Conservation (phyloP, 441 rosid genomes). For the Syzygium malaccense region DNA sequence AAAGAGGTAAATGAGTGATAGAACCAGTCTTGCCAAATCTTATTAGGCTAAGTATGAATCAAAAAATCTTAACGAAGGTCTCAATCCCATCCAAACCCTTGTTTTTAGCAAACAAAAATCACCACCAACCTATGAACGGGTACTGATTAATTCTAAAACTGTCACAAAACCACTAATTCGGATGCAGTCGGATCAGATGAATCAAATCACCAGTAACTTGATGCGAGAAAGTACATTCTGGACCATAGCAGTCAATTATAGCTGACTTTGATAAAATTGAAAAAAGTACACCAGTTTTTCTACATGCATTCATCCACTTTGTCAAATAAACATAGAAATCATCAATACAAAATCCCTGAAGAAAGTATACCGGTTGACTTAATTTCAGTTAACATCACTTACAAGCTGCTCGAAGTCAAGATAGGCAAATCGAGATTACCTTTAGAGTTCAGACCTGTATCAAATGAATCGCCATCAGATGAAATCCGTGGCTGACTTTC, state of each 20-base stretch:
- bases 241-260: neutral
- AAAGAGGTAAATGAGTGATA: neutral
- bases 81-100: neutral
- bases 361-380: neutral
- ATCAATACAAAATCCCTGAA: neutral
- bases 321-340: neutral
- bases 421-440: neutral
- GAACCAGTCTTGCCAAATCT: neutral
- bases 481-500: neutral
- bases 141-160: neutral
- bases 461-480: neutral
- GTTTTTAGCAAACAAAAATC: neutral
- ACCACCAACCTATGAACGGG: neutral
- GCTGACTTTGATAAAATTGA: neutral
- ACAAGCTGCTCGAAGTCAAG: neutral
- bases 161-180: neutral
- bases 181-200: neutral
- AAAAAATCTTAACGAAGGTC: neutral
- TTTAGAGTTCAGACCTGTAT: neutral
- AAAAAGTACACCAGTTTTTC: neutral
- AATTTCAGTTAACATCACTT: neutral
- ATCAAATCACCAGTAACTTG: neutral
- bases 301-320: neutral
- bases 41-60: neutral
- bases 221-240: neutral